Conservation (phyloP, 1,284 basidiomycete species). For the Naganishia albida region DNA sequence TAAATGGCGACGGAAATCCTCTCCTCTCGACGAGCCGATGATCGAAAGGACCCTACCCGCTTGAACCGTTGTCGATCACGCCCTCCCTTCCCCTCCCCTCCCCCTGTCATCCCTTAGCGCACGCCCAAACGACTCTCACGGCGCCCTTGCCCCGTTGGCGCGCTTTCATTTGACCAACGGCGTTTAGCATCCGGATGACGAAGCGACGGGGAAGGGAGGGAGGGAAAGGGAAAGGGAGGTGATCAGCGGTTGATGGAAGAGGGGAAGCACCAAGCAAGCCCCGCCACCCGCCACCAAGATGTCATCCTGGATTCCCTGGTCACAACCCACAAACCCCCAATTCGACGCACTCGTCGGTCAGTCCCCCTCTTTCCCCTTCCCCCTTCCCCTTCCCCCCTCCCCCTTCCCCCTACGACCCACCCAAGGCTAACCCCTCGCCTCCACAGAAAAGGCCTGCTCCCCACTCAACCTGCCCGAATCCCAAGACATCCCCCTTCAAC, state of each 20-base stretch:
- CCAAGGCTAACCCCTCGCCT: not conserved
- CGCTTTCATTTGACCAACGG: too few species aligned
- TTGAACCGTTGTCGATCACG: too few species aligned
- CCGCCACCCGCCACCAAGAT: conserved; percentile 12
- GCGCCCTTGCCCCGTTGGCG: too few species aligned
- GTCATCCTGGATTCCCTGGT: conserved; percentile 52
- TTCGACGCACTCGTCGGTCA: conserved; percentile 54
- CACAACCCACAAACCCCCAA: conserved; percentile 44
- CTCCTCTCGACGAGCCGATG: too few species aligned
- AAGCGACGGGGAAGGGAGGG: not conserved
- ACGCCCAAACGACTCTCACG: too few species aligned
- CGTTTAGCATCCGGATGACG: not conserved
- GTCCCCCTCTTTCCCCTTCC: conserved; percentile 29
- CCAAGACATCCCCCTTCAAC: conserved; percentile 89
- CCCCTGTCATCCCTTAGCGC: too few species aligned
- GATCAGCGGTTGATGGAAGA: not conserved
- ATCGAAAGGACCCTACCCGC: too few species aligned
- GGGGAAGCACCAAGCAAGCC: not conserved
- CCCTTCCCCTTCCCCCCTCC: not conserved
- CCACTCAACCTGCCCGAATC: conserved; percentile 54
- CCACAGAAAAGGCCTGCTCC: conserved; percentile 54
- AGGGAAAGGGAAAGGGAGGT: not conserved
- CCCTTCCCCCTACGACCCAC: not conserved
- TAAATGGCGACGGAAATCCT: too few species aligned
- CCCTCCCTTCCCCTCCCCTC: too few species aligned